Conservation (phyloP, 108 stramenopile species). For the Nannochloropsis granulata region DNA sequence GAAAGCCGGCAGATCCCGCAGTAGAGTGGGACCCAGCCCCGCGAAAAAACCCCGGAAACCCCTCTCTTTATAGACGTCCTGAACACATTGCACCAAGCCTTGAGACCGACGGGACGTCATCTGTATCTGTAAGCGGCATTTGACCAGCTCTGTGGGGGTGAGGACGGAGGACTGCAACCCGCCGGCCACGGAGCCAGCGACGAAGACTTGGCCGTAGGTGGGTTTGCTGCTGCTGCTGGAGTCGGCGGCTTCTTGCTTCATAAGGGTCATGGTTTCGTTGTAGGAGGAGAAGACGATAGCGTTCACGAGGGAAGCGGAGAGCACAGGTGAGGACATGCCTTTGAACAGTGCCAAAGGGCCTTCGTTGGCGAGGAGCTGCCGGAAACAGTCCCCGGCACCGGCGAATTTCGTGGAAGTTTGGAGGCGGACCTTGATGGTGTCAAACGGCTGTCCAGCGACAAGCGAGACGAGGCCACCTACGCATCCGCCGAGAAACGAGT, state of each 20-base stretch:
- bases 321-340: conserved; percentile 63
- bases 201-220: conserved; percentile 28
- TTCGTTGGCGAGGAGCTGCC: background rate
- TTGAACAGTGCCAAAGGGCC: conserved; percentile 53
- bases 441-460: conserved; percentile 75
- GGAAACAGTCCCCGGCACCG: background rate
- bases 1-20: conserved; percentile 69
- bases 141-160: conserved; percentile 72
- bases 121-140: conserved; percentile 70
- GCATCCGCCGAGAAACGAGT: background rate
- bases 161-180: conserved; percentile 60
- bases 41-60: conserved; percentile 29
- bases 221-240: background rate
- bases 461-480: conserved; percentile 9
- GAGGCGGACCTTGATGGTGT: conserved; percentile 62
- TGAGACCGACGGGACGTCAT: background rate
- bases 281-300: conserved; percentile 72
- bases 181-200: conserved; percentile 69
- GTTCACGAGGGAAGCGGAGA: conserved; percentile 60
- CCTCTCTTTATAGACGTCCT: conserved; percentile 6
- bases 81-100: conserved; percentile 14
- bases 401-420: conserved; percentile 16
- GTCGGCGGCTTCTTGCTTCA: background rate
- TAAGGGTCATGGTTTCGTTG: conserved; percentile 46
- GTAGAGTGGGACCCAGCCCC: conserved; percentile 10